A percentile compares a stretch with the other conserved stretches of the same genome.
Evolutionary conservation across 371 early-diverging fungal species (phyloP).

Genomic region (Rhizopus arrhizus): DNA sequence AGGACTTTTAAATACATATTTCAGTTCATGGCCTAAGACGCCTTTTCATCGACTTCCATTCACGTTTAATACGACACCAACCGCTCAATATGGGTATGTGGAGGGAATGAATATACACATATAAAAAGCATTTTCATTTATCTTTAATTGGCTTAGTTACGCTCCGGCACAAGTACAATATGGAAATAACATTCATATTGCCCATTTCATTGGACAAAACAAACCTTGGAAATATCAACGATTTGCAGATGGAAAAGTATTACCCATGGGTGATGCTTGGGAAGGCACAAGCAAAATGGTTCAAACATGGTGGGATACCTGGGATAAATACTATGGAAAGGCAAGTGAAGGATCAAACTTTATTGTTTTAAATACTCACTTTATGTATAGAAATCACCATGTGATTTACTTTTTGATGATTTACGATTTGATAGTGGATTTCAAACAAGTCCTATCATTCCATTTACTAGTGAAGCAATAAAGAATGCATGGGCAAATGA

Average conservation of each 20-base stretch:
- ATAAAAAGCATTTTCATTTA: not conserved
- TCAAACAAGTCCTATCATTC: constrained; percentile 28
- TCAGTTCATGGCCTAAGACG: constrained; percentile 74
- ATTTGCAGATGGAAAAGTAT: constrained; percentile 61
- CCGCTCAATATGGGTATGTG: constrained; percentile 78
- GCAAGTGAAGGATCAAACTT: constrained; percentile 13
- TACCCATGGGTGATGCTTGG: constrained; percentile 49
- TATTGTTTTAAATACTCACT: no score
- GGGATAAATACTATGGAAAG: constrained; percentile 62
- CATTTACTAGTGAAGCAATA: constrained; percentile 27
- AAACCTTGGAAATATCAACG: constrained; percentile 90
- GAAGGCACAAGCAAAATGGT: constrained; percentile 55
- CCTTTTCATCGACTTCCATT: constrained; percentile 80
- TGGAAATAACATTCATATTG: constrained; percentile 68
- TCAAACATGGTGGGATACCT: constrained; percentile 74
- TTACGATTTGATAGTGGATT: constrained; percentile 19
- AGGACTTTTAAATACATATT: constrained; percentile 89
- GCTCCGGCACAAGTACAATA: constrained; percentile 73
- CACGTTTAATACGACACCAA: constrained; percentile 89
- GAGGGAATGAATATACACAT: not conserved
- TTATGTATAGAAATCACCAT: constrained; percentile 22
- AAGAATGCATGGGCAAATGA: constrained; percentile 41
- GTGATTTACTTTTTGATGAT: constrained; percentile 21
- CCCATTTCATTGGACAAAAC: constrained; percentile 87
- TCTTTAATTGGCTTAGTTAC: constrained; percentile 51